phyloP scores from a whole-genome alignment of 2,329 filamentous ascomycete genomes.

The Venturia oleaginea region DNA sequence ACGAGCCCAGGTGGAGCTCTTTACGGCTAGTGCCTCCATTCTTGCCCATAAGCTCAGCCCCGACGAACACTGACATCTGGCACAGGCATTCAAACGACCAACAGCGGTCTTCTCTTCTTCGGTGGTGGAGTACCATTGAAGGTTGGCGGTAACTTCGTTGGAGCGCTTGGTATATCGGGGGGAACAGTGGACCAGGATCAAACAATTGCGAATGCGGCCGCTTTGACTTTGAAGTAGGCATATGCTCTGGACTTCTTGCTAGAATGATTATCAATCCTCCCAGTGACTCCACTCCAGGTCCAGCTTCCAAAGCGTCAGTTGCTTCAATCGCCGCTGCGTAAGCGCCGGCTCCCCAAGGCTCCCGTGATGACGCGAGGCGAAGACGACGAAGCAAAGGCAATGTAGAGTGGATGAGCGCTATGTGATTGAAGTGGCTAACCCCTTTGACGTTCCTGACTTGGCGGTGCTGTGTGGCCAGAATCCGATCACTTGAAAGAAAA shows the following conservation, averaged over 20 bases:
- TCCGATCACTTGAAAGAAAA: too few species aligned
- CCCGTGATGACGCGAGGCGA: background rate
- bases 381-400: background rate
- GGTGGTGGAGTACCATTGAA: slow-evolving; percentile 24
- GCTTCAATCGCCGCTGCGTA: background rate
- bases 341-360: background rate
- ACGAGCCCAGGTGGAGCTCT: slow-evolving; percentile 1
- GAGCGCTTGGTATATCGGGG: slow-evolving; percentile 24
- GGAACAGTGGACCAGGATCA: slow-evolving; percentile 23
- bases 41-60: slow-evolving; percentile 18
- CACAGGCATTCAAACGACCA: slow-evolving; percentile 22
- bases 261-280: slow-evolving; percentile 43
- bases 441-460: too few species aligned
- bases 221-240: slow-evolving; percentile 13
- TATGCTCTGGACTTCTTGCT: slow-evolving; percentile 23
- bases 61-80: slow-evolving; percentile 15
- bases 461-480: too few species aligned
- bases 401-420: background rate
- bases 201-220: slow-evolving; percentile 19
- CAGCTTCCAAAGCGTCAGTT: background rate
- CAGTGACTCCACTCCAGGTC: background rate
- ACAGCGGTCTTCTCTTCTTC: slow-evolving; percentile 23
- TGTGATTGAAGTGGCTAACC: background rate
- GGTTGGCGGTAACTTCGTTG: slow-evolving; percentile 21
- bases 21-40: slow-evolving; percentile 16